phyloP scores from a whole-genome alignment of 495 filamentous ascomycete species.

The Xylaria venustula region DNA sequence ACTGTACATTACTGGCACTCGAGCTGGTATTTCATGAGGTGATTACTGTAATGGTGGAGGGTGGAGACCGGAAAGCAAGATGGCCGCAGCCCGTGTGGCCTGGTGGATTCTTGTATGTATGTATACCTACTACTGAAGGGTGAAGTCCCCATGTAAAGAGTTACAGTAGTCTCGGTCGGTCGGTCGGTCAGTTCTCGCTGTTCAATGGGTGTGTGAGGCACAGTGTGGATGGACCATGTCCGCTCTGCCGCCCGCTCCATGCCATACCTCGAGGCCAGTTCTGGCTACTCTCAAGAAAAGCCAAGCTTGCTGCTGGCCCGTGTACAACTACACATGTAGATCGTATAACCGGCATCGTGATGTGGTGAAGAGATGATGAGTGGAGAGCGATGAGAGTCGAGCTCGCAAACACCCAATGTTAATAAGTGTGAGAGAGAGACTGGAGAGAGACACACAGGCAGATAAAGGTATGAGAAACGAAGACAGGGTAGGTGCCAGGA shows the following conservation, averaged over 20 bases:
- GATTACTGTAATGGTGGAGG: conserved; percentile 14
- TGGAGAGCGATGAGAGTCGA: too few species aligned
- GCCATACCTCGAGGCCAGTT: background rate
- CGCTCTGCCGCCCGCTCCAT: too few species aligned
- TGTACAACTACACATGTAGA: background rate
- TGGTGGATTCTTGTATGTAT: conserved; percentile 2
- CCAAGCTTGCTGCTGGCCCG: too few species aligned
- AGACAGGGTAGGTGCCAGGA: too few species aligned
- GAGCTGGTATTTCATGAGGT: background rate
- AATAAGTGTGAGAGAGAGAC: too few species aligned
- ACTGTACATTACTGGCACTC: background rate
- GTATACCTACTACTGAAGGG: too few species aligned
- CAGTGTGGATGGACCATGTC: conserved; percentile 3
- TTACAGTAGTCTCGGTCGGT: conserved; percentile 3
- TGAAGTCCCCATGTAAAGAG: background rate
- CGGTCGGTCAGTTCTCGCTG: conserved; percentile 8
- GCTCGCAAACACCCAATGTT: too few species aligned
- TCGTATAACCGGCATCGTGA: too few species aligned
- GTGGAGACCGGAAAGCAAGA: conserved; percentile 16
- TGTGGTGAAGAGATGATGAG: too few species aligned
- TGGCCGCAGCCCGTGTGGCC: conserved; percentile 16
- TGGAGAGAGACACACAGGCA: too few species aligned
- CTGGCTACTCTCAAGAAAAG: background rate
- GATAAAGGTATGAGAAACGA: too few species aligned
- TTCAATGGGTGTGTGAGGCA: background rate